Conservation (phyloP, 495 filamentous ascomycete genomes). For the Hypoxylon intermedium region DNA sequence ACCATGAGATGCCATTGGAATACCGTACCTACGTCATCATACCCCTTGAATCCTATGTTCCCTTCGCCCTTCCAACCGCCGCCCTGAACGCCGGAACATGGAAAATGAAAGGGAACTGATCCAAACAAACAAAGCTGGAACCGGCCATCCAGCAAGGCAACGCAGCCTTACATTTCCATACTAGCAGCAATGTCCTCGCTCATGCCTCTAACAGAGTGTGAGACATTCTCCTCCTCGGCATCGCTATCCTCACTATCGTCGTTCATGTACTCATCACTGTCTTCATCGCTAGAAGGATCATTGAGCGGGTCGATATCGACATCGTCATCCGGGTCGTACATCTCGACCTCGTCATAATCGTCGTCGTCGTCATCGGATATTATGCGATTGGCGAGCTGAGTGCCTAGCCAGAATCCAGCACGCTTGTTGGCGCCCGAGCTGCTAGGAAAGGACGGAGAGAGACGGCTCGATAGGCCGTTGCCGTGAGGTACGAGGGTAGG, state of each 20-base stretch:
- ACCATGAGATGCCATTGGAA: background rate
- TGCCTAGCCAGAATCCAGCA: conserved; percentile 83
- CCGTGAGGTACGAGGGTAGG: conserved; percentile 48
- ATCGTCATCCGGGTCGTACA: conserved; percentile 59
- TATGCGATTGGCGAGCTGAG: conserved; percentile 56
- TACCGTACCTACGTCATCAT: no score
- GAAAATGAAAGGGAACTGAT: conserved; percentile 11
- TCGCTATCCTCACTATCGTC: conserved; percentile 55
- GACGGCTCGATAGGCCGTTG: conserved; percentile 48
- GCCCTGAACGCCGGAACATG: conserved; percentile 26
- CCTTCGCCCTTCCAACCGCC: conserved; percentile 9
- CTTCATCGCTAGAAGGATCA: conserved; percentile 46
- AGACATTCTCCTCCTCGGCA: conserved; percentile 56
- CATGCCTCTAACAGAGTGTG: conserved; percentile 67
- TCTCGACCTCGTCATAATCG: conserved; percentile 50
- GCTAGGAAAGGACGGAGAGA: conserved; percentile 39
- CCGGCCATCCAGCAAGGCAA: background rate
- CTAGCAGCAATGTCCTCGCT: conserved; percentile 76
- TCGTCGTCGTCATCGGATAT: conserved; percentile 53
- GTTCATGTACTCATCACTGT: conserved; percentile 36
- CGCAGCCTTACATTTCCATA: conserved; percentile 65
- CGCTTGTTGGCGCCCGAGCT: conserved; percentile 64
- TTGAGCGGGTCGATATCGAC: conserved; percentile 59
- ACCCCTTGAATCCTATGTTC: background rate
- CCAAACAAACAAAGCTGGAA: background rate